Evolutionary conservation across 2,329 filamentous ascomycete species (phyloP), one percentile per base, ranked within the genome.

Genomic region (Dactylellina haptotyla): DNA sequence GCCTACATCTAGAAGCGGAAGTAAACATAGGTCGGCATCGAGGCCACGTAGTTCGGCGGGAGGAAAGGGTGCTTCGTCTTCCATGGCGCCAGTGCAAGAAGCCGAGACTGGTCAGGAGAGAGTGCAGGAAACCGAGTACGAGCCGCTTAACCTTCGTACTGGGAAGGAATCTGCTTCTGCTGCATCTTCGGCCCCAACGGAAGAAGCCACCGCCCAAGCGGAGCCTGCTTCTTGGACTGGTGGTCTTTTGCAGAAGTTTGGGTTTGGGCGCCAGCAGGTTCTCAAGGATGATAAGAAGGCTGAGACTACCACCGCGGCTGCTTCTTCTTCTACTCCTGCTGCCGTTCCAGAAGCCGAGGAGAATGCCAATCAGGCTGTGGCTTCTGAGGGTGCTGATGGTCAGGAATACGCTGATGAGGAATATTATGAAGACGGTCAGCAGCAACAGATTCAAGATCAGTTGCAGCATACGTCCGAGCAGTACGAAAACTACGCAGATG

Each of bases 41-140:
- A 54, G 67, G 5, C 53, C 58, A n/a, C 51, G 59, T 26, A 64
- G 50, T 25, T 63, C 65, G 2, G 65, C 26, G 2, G 57, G 48
- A 3, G 39, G 43, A 3, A 56, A 72, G 16, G 43, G 53, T 26
- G 34, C 18, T 4, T 28, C 14, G 18, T 56, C 51, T 1, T 53
- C 48, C 0, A 64, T 64, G 58, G 58, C 16, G 8, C 48, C 58
- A 1, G 45, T 64, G 5, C 32, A 72, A 8, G 53, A 59, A 12
- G 34, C 34, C 8, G 67, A 64, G 34, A 25, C 28, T 10, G 26
- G 39, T 6, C 28, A 57, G 8, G 57, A 70, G 43, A n/a, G n/a
- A n/a, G n/a, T n/a, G n/a, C 43, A 28, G 16, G 41, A 50, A 10
- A 18, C 30, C 14, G 39, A 16, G 6, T 56, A 65, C 4, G 51